Percentiles rank a stretch among this genome's conserved stretches.
Conservation (phyloP, 768 basidiomycete genomes). For the Psilocybe sp. region DNA sequence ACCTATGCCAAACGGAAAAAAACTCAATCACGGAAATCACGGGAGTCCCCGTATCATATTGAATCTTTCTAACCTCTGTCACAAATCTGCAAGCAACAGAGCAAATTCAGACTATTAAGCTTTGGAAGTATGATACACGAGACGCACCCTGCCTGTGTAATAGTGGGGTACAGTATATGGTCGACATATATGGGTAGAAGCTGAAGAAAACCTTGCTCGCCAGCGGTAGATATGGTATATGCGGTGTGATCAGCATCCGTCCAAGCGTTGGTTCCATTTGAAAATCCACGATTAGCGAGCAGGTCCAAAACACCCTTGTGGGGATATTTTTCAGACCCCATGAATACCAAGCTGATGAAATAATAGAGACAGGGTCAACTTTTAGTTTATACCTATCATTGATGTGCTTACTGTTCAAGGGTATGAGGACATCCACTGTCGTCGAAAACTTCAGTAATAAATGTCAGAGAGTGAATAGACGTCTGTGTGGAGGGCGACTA, state of each 20-base stretch:
- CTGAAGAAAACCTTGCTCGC: constrained; percentile 87
- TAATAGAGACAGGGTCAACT: not conserved
- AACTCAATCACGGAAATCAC: not conserved
- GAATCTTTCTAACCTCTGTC: constrained; percentile 48
- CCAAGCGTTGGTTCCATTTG: constrained; percentile 94
- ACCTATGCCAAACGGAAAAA: constrained; percentile 44
- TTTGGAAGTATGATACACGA: constrained; percentile 1
- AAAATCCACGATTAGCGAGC: constrained; percentile 91
- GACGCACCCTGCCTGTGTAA: constrained; percentile 80
- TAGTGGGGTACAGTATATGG: constrained; percentile 94
- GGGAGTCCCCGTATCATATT: not conserved
- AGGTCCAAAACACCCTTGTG: constrained; percentile 96
- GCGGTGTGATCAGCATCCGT: constrained; percentile 94
- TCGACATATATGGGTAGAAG: constrained; percentile 89
- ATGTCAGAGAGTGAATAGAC: not conserved
- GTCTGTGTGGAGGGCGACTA: not conserved
- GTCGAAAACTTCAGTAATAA: constrained; percentile 66
- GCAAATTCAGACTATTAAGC: not conserved
- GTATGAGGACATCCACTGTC: constrained; percentile 96
- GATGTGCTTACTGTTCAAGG: constrained; percentile 76
- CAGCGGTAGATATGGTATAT: constrained; percentile 95
- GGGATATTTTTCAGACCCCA: constrained; percentile 94
- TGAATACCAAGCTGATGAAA: constrained; percentile 72
- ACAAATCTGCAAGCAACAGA: constrained; percentile 35
- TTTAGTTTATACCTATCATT: not conserved